A percentile compares a stretch with the other conserved stretches of the same genome.
These are phyloP conservation scores for Cryptococcus hybrid DNA, from an alignment of 1,284 basidiomycete genomes.

Conservation along the genomic window DNA sequence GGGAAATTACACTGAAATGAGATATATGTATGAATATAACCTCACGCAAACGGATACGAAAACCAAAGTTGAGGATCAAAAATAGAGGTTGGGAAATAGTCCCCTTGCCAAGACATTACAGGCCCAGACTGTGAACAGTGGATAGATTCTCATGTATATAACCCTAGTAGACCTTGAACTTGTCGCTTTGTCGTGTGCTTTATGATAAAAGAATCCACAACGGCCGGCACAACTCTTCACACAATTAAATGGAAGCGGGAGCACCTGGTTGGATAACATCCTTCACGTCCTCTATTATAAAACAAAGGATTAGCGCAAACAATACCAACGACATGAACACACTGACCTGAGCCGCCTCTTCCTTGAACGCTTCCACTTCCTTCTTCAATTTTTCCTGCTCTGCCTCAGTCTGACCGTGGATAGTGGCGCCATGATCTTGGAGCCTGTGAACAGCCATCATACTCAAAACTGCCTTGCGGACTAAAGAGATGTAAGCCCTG, in stretches of 20 bases:
- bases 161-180: too few relatives aligned
- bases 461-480: slow-evolving; percentile 80
- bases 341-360: slow-evolving; percentile 70
- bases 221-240: too few relatives aligned
- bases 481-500: slow-evolving; percentile 48
- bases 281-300: slow-evolving; percentile 6
- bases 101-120: too few relatives aligned
- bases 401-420: slow-evolving; percentile 51
- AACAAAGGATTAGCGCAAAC: not conserved
- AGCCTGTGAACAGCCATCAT: slow-evolving; percentile 82
- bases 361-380: slow-evolving; percentile 69
- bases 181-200: too few relatives aligned
- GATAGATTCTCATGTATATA: too few relatives aligned
- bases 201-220: too few relatives aligned
- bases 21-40: too few relatives aligned
- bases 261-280: slow-evolving; percentile 4
- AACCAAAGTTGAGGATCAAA: too few relatives aligned
- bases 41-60: too few relatives aligned
- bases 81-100: too few relatives aligned
- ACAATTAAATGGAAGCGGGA: not conserved
- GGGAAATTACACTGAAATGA: too few relatives aligned
- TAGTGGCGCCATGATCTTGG: slow-evolving; percentile 57
- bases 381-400: slow-evolving; percentile 58
- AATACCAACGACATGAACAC: not conserved
- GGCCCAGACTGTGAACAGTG: too few relatives aligned